Conservation (phyloP, 2,329 filamentous ascomycete genomes). For the Pseudogymnoascus sp. region DNA sequence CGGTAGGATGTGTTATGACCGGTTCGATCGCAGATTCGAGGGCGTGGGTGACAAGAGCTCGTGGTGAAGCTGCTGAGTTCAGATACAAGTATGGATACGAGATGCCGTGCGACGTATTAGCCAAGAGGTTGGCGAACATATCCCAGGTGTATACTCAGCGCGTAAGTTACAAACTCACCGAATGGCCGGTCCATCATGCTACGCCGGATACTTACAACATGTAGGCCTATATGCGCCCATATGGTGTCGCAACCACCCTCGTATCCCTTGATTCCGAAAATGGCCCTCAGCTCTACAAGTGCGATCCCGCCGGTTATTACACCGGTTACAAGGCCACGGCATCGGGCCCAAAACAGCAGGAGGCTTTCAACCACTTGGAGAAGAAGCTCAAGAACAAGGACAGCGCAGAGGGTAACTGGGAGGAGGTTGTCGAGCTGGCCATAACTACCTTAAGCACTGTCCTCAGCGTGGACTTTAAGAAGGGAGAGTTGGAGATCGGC, state of each 20-base stretch:
- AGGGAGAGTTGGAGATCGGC: conserved; percentile 95
- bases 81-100: conserved; percentile 98
- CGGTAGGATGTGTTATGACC: conserved; percentile 96
- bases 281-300: conserved; percentile 95
- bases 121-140: conserved; percentile 96
- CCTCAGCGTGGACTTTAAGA: conserved; percentile 98
- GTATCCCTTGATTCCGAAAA: conserved; percentile 89
- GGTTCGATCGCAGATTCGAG: conserved; percentile 96
- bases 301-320: conserved; percentile 95
- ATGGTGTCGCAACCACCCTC: conserved; percentile 90
- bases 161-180: conserved; percentile 43
- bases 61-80: conserved; percentile 95
- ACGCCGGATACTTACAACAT: conserved; percentile 26
- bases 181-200: conserved; percentile 11
- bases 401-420: conserved; percentile 81
- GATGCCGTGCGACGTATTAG: conserved; percentile 95
- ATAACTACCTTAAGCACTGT: conserved; percentile 94
- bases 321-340: conserved; percentile 97
- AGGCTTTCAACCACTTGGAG: conserved; percentile 95
- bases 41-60: conserved; percentile 83
- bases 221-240: conserved; percentile 93
- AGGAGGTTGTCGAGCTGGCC: conserved; percentile 93
- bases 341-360: conserved; percentile 95
- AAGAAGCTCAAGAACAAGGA: conserved; percentile 99
- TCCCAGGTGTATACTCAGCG: conserved; percentile 98